Conservation (phyloP, 2,329 filamentous ascomycete species). For the Fusarium sp. region DNA sequence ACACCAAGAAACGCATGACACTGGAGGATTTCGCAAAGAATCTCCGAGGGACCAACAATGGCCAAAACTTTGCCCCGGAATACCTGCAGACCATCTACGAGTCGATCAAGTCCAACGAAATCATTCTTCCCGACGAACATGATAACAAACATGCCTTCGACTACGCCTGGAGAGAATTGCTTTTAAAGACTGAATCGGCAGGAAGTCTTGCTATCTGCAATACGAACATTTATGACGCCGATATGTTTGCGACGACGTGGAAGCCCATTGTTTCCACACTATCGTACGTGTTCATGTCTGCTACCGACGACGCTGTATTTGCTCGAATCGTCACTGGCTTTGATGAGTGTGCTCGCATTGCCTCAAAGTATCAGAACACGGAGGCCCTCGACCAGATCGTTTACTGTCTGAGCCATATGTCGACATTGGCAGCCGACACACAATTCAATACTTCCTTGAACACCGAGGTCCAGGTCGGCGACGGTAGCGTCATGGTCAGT, state of each 20-base stretch:
- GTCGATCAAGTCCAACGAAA: conserved; percentile 92
- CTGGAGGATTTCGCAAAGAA: conserved; percentile 86
- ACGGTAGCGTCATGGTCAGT: conserved; percentile 97
- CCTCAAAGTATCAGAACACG: conserved; percentile 82
- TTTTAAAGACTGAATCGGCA: conserved; percentile 84
- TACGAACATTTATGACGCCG: conserved; percentile 94
- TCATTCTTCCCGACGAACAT: conserved; percentile 96
- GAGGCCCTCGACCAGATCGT: conserved; percentile 95
- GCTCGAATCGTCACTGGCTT: conserved; percentile 94
- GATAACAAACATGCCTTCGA: conserved; percentile 97
- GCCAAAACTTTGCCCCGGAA: conserved; percentile 83
- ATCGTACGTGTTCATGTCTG: conserved; percentile 99
- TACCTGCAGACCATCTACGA: conserved; percentile 90
- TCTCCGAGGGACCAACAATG: conserved; percentile 88
- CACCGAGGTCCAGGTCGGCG: conserved; percentile 92
- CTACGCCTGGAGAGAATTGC: conserved; percentile 95
- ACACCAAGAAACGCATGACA: conserved; percentile 83
- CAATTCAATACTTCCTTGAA: conserved; percentile 89
- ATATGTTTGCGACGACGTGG: conserved; percentile 98
- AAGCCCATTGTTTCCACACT: conserved; percentile 93
- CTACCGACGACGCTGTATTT: conserved; percentile 95
- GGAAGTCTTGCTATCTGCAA: conserved; percentile 82
- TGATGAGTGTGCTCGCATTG: conserved; percentile 94
- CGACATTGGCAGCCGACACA: conserved; percentile 81
- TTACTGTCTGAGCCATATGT: conserved; percentile 90